phyloP scores from a whole-genome alignment of 768 basidiomycete species.

The Amanita thiersii region DNA sequence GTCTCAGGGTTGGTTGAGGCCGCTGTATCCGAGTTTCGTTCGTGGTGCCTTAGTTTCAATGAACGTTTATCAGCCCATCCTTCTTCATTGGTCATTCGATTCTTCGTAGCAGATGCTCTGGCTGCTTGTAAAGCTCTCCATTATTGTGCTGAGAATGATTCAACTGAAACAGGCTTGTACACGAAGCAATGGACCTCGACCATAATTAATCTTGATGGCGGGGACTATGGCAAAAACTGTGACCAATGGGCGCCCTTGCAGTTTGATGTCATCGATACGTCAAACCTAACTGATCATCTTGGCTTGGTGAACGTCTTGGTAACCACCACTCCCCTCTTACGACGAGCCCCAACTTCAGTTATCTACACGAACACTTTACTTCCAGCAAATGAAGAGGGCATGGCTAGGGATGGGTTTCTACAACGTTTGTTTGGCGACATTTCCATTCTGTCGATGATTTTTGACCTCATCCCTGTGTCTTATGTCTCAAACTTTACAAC shows the following conservation, averaged over 20 bases:
- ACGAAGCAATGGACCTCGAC: conserved; percentile 25
- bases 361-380: conserved; percentile 37
- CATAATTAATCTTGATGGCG: conserved; percentile 21
- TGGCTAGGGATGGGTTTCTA: conserved; percentile 22
- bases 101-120: conserved; percentile 32
- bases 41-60: conserved; percentile 24
- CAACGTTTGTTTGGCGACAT: conserved; percentile 29
- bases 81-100: conserved; percentile 22
- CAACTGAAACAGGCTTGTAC: conserved; percentile 21
- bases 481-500: conserved; percentile 32
- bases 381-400: conserved; percentile 12
- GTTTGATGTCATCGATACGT: conserved; percentile 43
- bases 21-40: conserved; percentile 25
- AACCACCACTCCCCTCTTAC: conserved; percentile 28
- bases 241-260: conserved; percentile 20
- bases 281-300: conserved; percentile 40
- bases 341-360: conserved; percentile 18
- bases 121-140: conserved; percentile 29
- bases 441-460: conserved; percentile 28
- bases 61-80: conserved; percentile 5
- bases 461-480: conserved; percentile 32
- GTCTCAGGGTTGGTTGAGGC: conserved; percentile 18
- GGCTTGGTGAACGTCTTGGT: conserved; percentile 38
- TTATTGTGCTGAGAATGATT: conserved; percentile 11
- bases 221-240: conserved; percentile 18